Evolutionary conservation across 179 eudicot species (phyloP).

Genomic region (Spergularia azorica): DNA sequence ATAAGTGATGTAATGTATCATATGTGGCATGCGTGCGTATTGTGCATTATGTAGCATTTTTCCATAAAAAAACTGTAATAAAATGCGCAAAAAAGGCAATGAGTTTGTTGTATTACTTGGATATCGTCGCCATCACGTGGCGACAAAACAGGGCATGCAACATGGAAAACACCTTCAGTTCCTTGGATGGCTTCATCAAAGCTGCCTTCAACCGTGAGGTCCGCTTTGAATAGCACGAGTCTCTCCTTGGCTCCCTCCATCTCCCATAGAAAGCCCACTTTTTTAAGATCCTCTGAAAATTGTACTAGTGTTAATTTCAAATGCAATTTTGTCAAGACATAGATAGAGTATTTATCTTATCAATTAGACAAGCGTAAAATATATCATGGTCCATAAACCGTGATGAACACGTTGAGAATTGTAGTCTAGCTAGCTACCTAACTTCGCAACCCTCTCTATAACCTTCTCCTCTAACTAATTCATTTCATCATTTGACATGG

Average conservation of each 20-base stretch:
- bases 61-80: neutral
- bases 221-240: conserved; percentile 65
- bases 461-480: too few species aligned
- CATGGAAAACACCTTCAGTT: conserved; percentile 77
- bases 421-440: too few species aligned
- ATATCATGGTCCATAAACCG: too few species aligned
- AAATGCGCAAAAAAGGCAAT: neutral
- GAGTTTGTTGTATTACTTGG: conserved; percentile 40
- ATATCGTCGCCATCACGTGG: conserved; percentile 45
- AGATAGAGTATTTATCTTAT: too few species aligned
- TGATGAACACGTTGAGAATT: too few species aligned
- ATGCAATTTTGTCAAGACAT: neutral
- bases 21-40: too few species aligned
- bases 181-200: conserved; percentile 70
- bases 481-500: too few species aligned
- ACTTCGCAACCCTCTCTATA: too few species aligned
- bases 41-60: too few species aligned
- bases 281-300: conserved; percentile 51
- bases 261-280: conserved; percentile 65
- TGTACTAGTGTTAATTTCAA: too few species aligned
- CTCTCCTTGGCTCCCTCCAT: conserved; percentile 83
- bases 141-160: conserved; percentile 71
- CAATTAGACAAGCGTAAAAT: too few species aligned
- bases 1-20: too few species aligned
- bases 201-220: conserved; percentile 67